Evolutionary conservation across 495 filamentous ascomycete species (phyloP).

Genomic region (Neurospora tetrasperma): DNA sequence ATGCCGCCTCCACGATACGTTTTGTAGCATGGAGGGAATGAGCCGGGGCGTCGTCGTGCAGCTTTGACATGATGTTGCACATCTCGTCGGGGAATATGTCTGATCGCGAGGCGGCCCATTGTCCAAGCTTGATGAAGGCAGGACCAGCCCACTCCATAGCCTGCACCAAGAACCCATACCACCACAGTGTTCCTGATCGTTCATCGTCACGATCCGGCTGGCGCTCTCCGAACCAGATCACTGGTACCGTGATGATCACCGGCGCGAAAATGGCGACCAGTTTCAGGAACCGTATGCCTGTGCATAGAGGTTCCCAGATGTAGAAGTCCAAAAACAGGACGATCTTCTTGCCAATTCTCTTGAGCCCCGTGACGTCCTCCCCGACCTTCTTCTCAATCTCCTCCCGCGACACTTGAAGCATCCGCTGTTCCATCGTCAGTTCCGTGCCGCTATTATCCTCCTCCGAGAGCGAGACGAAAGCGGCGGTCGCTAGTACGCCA

Average conservation of each 20-base stretch:
- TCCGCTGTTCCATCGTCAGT: conserved; percentile 68
- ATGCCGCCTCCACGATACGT: conserved; percentile 66
- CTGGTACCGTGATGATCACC: conserved; percentile 68
- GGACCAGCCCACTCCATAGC: conserved; percentile 92
- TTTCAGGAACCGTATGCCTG: conserved; percentile 74
- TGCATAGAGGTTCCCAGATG: conserved; percentile 80
- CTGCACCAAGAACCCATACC: conserved; percentile 82
- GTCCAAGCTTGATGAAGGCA: conserved; percentile 98
- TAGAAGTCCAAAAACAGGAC: conserved; percentile 58
- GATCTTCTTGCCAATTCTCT: conserved; percentile 41
- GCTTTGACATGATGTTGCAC: conserved; percentile 85
- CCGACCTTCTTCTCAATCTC: conserved; percentile 61
- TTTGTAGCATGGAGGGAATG: conserved; percentile 79
- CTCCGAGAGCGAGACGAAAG: conserved; percentile 66
- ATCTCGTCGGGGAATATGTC: conserved; percentile 96
- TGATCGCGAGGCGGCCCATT: conserved; percentile 96
- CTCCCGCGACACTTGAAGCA: conserved; percentile 68
- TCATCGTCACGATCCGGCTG: conserved; percentile 53
- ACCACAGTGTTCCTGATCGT: conserved; percentile 77
- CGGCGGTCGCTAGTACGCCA: conserved; percentile 36
- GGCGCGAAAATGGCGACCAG: conserved; percentile 84
- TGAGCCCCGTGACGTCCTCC: conserved; percentile 47
- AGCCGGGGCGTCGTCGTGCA: conserved; percentile 89
- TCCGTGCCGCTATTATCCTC: conserved; percentile 47
- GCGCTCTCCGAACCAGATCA: conserved; percentile 64